Evolutionary conservation across 352 stramenopile genomes (phyloP).

Genomic region (Globisporangium okanoganense): DNA sequence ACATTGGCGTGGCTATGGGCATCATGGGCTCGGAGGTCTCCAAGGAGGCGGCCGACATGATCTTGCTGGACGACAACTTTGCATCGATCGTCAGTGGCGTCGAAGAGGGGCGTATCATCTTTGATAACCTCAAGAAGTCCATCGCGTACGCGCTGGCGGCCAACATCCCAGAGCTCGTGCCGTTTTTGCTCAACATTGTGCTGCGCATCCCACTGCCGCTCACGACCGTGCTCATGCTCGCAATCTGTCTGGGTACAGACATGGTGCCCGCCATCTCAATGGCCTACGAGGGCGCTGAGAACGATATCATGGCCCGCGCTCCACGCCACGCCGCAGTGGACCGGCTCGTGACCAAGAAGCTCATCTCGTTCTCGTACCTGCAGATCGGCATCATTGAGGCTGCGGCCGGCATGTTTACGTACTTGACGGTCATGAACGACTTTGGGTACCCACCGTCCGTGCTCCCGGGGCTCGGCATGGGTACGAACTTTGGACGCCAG

Average conservation of each 20-base stretch:
- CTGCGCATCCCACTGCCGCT: constrained; percentile 85
- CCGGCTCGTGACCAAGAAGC: constrained; percentile 85
- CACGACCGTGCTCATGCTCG: constrained; percentile 90
- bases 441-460: constrained; percentile 76
- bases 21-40: constrained; percentile 96
- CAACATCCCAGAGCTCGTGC: constrained; percentile 88
- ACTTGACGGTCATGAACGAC: constrained; percentile 85
- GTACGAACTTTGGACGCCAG: constrained; percentile 63
- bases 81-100: constrained; percentile 94
- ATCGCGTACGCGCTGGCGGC: constrained; percentile 91
- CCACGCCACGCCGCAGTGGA: constrained; percentile 80
- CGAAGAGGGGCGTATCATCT: constrained; percentile 93
- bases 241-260: constrained; percentile 90
- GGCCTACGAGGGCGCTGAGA: constrained; percentile 87
- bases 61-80: constrained; percentile 98
- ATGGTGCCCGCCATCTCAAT: constrained; percentile 92
- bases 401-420: constrained; percentile 85
- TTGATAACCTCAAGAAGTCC: constrained; percentile 95
- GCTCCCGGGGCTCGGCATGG: constrained; percentile 48
- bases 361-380: constrained; percentile 88
- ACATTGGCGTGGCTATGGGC: constrained; percentile 98
- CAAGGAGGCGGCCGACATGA: constrained; percentile 94
- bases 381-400: constrained; percentile 89
- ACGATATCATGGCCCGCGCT: constrained; percentile 84
- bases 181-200: constrained; percentile 85